Conservation (phyloP, 1,139 yeast genomes). For the Pichia sp. region DNA sequence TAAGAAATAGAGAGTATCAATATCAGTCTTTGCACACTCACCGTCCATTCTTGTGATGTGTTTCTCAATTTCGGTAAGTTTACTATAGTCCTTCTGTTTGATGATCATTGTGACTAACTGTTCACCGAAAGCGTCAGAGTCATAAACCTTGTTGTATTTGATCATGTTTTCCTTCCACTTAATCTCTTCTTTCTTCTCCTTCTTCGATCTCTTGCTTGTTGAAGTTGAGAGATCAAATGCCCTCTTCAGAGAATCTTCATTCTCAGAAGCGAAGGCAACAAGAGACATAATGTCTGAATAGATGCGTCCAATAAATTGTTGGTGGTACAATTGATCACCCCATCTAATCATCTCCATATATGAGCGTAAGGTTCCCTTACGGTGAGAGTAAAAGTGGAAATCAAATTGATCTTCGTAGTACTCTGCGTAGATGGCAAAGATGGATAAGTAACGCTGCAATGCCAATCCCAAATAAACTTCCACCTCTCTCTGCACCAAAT, state of each 20-base stretch:
- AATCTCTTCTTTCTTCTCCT: slow-evolving; percentile 27
- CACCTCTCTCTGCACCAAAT: slow-evolving; percentile 24
- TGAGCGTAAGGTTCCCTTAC: slow-evolving; percentile 86
- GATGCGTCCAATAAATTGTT: slow-evolving; percentile 67
- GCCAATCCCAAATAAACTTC: slow-evolving; percentile 60
- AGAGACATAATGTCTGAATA: slow-evolving; percentile 57
- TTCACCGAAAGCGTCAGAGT: slow-evolving; percentile 45
- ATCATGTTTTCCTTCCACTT: slow-evolving; percentile 33
- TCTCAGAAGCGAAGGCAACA: slow-evolving; percentile 28
- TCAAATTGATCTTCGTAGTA: slow-evolving; percentile 84
- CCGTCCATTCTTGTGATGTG: slow-evolving; percentile 6
- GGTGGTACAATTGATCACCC: slow-evolving; percentile 68
- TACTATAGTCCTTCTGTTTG: slow-evolving; percentile 6
- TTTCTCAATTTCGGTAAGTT: slow-evolving; percentile 7
- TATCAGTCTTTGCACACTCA: slow-evolving; percentile 5
- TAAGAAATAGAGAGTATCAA: slow-evolving; percentile 10
- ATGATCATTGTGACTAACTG: slow-evolving; percentile 5
- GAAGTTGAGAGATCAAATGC: slow-evolving; percentile 17
- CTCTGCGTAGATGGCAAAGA: slow-evolving; percentile 60
- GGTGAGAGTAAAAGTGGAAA: slow-evolving; percentile 87
- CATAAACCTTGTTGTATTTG: slow-evolving; percentile 36
- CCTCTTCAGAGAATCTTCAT: slow-evolving; percentile 15
- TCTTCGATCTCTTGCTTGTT: slow-evolving; percentile 20
- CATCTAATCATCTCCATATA: slow-evolving; percentile 70
- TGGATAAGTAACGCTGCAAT: slow-evolving; percentile 66